phyloP scores from a whole-genome alignment of 192 early-diverging fungal genomes.

The Rhizophagus sp. region DNA sequence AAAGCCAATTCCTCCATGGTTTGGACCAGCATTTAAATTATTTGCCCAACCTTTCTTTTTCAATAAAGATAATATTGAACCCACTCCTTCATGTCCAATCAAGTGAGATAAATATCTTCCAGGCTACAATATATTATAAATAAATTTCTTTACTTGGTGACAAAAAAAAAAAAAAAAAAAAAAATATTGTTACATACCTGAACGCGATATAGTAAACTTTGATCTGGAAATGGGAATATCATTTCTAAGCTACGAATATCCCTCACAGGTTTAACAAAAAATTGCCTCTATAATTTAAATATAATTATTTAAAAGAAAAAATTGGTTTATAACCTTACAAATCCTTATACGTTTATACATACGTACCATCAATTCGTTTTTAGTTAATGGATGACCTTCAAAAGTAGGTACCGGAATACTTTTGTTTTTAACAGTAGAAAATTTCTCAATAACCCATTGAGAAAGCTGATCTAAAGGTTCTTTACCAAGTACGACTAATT shows the following conservation, averaged over 20 bases:
- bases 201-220: slow-evolving; percentile 47
- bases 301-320: background rate
- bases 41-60: slow-evolving; percentile 81
- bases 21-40: slow-evolving; percentile 53
- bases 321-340: too few relatives aligned
- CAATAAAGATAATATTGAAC: slow-evolving; percentile 77
- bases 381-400: slow-evolving; percentile 66
- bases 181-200: slow-evolving; percentile 30
- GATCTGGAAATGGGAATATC: slow-evolving; percentile 80
- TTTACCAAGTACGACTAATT: slow-evolving; percentile 75
- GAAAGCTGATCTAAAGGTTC: slow-evolving; percentile 79
- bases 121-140: slow-evolving; percentile 49
- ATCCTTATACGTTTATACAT: too few relatives aligned
- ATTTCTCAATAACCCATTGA: slow-evolving; percentile 75
- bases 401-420: slow-evolving; percentile 65
- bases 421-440: slow-evolving; percentile 74
- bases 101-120: slow-evolving; percentile 75
- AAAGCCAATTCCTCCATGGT: slow-evolving; percentile 48
- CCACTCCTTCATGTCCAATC: slow-evolving; percentile 82
- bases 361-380: slow-evolving; percentile 58
- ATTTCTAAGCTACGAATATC: slow-evolving; percentile 68
- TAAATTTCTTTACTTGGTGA: background rate
- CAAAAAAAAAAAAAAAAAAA: background rate
- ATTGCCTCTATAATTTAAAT: slow-evolving; percentile 48
- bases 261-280: slow-evolving; percentile 68